phyloP scores from a whole-genome alignment of 768 basidiomycete species.

The Termitomyces sp. region DNA sequence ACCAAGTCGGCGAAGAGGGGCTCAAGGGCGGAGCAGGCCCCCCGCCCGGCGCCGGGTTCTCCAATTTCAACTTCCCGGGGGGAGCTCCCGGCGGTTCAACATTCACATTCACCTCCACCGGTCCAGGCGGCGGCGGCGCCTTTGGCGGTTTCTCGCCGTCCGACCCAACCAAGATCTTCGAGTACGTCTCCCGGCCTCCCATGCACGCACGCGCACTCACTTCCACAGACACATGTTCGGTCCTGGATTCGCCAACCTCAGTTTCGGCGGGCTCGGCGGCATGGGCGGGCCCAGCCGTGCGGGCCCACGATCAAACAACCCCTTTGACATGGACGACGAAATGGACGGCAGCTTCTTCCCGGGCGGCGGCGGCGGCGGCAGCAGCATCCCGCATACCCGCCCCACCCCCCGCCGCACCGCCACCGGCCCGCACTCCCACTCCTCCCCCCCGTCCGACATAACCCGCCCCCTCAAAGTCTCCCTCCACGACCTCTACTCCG shows the following conservation, averaged over 20 bases:
- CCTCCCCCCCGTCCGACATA: conserved; percentile 49
- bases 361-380: conserved; percentile 37
- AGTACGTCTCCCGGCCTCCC: conserved; percentile 43
- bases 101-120: conserved; percentile 50
- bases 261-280: conserved; percentile 20
- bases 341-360: conserved; percentile 35
- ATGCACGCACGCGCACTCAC: background rate
- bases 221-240: conserved; percentile 53
- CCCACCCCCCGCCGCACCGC: conserved; percentile 12
- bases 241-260: background rate
- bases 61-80: conserved; percentile 42
- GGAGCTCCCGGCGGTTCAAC: conserved; percentile 38
- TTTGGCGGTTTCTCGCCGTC: conserved; percentile 60
- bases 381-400: conserved; percentile 50
- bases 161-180: conserved; percentile 87
- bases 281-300: conserved; percentile 24
- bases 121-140: conserved; percentile 32
- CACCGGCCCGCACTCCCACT: conserved; percentile 1
- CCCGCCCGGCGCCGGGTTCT: conserved; percentile 47
- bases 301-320: conserved; percentile 18
- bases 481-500: conserved; percentile 81
- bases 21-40: conserved; percentile 69
- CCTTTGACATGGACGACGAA: conserved; percentile 44
- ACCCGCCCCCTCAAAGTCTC: conserved; percentile 79
- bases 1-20: conserved; percentile 94